Percentiles rank a stretch among this genome's conserved stretches.
phyloP scores from a whole-genome alignment of 305 asterid genomes.

The Fraxinus ornus region DNA sequence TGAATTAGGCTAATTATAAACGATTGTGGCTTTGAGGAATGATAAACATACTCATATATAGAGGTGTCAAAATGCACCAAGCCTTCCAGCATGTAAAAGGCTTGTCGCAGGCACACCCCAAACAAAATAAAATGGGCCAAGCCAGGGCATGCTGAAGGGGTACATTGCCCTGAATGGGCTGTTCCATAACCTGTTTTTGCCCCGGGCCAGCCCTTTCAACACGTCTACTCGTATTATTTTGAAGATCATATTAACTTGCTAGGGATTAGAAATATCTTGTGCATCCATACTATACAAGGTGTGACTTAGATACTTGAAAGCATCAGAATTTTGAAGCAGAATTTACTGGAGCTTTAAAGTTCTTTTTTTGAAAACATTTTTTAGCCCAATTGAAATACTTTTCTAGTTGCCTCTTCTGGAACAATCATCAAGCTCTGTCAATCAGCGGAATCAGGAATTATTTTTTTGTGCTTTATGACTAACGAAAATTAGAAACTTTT shows the following conservation, averaged over 20 bases:
- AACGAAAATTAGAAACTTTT: conserved; percentile 2
- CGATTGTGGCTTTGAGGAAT: not conserved
- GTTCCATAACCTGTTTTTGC: not conserved
- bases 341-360: not conserved
- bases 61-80: not conserved
- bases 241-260: not conserved
- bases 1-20: not conserved
- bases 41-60: not conserved
- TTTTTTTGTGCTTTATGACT: conserved; percentile 9
- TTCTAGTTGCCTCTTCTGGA: conserved; percentile 2
- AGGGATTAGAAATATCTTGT: not conserved
- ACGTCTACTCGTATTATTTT: not conserved
- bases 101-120: not conserved
- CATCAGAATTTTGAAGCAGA: not conserved
- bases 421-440: not conserved
- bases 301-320: not conserved
- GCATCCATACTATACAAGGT: conserved; percentile 3
- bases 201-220: not conserved
- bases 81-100: not conserved
- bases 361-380: not conserved
- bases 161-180: not conserved
- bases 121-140: not conserved
- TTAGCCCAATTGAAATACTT: conserved; percentile 9
- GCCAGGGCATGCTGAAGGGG: not conserved
- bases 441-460: conserved; percentile 7